Evolutionary conservation across 805 yeast genomes (phyloP), one percentile per base, ranked within the genome.

Genomic region (Candida chauliodis): DNA sequence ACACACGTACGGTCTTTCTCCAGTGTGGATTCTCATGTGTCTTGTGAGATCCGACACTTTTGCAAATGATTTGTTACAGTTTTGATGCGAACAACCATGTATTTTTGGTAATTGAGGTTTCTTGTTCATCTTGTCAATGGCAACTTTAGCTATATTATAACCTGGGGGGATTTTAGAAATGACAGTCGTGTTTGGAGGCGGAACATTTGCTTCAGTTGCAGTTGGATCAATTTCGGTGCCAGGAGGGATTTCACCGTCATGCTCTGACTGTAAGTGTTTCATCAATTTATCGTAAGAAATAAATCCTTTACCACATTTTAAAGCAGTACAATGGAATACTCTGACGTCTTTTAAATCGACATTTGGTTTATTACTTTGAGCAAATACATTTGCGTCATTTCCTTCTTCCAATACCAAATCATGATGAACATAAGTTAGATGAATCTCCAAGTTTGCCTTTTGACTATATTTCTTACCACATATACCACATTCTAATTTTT

Each of bases 1-100:
- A 34, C 56, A 44, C 15, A 39, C 39, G 36, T 31, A 51, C 18
- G 56, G 53, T 14, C 46, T 43, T 34, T 48, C 53, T 15, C 49
- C 47, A 5, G 50, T 48, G 40, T 49, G 52, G 18, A 47, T 37
- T 27, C 51, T 24, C 9, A 17, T 16, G 28, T 49, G 52, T 36
- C 52, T 37, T 8, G 43, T 41, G 20, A 49, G 37, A 37, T 49
- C 52, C 5, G 48, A 43, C 30, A 36, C 40, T 35, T 46, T 46
- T 8, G 45, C 40, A 34, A 52, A 53, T 15, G 49, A 28, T 39
- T 41, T 39, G 8, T 33, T 34, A 36, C 58, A 53, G 7, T 42
- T 44, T 27, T 36, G 36, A 36, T 32, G 39, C n/a, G 45, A 30
- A 44, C 53, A 49, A 8, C 23, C 14, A 16, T 42, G 43, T 9